phyloP scores from a whole-genome alignment of 2,329 filamentous ascomycete species.

The Cladosporium austrohemisphaericum region DNA sequence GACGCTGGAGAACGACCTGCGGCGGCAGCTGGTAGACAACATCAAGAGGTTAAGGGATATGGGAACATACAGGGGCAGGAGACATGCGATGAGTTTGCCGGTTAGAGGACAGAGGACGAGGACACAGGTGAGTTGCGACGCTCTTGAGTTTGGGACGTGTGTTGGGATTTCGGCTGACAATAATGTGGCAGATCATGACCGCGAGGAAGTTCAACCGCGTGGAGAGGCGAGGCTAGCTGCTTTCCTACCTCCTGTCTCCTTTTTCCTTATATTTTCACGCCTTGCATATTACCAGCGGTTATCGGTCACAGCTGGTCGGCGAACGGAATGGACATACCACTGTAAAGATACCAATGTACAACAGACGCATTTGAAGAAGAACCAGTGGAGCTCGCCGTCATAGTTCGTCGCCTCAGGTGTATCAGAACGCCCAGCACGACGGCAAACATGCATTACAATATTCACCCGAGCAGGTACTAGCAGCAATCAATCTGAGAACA shows the following conservation, averaged over 20 bases:
- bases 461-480: neutral
- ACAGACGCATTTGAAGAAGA: slow-evolving; percentile 4
- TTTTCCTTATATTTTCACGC: slow-evolving; percentile 5
- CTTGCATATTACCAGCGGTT: slow-evolving; percentile 8
- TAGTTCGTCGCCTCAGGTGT: too few relatives aligned
- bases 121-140: slow-evolving; percentile 56
- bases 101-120: slow-evolving; percentile 87
- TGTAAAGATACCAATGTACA: slow-evolving; percentile 19
- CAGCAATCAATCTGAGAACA: too few relatives aligned
- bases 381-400: too few relatives aligned
- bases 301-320: slow-evolving; percentile 6
- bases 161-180: slow-evolving; percentile 13
- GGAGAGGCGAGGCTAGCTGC: slow-evolving; percentile 45
- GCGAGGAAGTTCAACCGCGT: slow-evolving; percentile 57
- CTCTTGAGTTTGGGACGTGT: neutral
- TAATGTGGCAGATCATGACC: slow-evolving; percentile 51
- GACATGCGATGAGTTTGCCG: slow-evolving; percentile 89
- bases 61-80: slow-evolving; percentile 79
- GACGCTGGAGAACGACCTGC: slow-evolving; percentile 89
- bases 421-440: too few relatives aligned
- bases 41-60: slow-evolving; percentile 85
- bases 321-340: slow-evolving; percentile 1
- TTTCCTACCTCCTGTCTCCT: neutral
- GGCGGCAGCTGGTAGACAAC: slow-evolving; percentile 74
- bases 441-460: too few relatives aligned